These are phyloP conservation scores for Annulohypoxylon bovei DNA, from an alignment of 495 filamentous ascomycete genomes.

Conservation along the genomic window DNA sequence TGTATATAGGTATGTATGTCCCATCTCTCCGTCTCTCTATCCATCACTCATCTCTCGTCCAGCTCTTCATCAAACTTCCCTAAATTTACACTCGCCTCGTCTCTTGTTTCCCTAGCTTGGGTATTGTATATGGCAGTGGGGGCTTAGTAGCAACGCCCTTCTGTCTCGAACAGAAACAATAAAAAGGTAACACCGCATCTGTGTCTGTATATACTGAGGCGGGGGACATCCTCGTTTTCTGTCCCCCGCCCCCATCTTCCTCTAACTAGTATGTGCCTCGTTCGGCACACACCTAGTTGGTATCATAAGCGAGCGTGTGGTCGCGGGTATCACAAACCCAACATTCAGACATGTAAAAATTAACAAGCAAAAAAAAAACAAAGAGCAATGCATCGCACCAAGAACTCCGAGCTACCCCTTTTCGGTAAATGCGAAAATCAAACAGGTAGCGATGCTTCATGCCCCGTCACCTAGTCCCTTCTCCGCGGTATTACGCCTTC, in stretches of 20 bases:
- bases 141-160: neutral
- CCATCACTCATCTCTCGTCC: conserved; percentile 8
- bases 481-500: neutral
- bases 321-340: conserved; percentile 34
- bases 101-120: conserved; percentile 17
- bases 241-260: neutral
- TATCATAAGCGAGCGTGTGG: conserved; percentile 39
- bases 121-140: conserved; percentile 22
- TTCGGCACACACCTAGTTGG: neutral
- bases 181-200: conserved; percentile 3
- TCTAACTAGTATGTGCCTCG: neutral
- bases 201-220: conserved; percentile 10
- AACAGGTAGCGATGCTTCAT: conserved; percentile 16
- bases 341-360: conserved; percentile 24
- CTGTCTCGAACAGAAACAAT: conserved; percentile 5
- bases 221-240: conserved; percentile 3
- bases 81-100: conserved; percentile 1
- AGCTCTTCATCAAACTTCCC: neutral
- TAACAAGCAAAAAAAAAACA: neutral
- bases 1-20: neutral
- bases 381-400: conserved; percentile 35
- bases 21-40: neutral
- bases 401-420: conserved; percentile 29
- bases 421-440: conserved; percentile 28
- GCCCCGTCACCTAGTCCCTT: conserved; percentile 16